Evolutionary conservation across 306 rosid species (phyloP), one percentile per base, ranked within the genome.

Genomic region (Vigna hirtella): DNA sequence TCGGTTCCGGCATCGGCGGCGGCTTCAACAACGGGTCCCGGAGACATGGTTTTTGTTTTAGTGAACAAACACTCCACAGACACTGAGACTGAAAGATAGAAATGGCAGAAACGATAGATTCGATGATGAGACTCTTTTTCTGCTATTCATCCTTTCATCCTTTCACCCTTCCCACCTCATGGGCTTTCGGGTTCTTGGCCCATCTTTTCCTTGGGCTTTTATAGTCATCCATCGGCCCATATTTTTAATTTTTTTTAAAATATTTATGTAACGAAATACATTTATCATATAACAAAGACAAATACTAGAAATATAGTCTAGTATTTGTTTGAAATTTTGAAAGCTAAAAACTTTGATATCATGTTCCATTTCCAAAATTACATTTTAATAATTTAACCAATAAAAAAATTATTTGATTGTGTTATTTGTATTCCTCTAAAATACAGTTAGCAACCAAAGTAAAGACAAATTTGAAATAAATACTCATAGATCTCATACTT

Each of bases 1-100:
- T 80, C 86, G 55, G 79, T 16, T 13, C n/a, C 83, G 15, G 74
- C 77, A 0, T 87, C 93, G 34, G 79, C 40, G 61, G 80, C 62
- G 4, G 81, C 56, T 1, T 85, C 94, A 51, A 84, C 84, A 10
- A 88, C 85, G 72, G 91, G 93, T 55, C 90, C 92, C 28, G 97
- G 97, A 65, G 97, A 85, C 97, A 91, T 91, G 79, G 81, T 52
- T 61, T 38, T 66, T 14, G 59, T 17, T 8, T 45, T 72, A 64
- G 17, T 76, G 2, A 9, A 66, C 51, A 52, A 28, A n/a, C 66
- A 30, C 32, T 30, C 4, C 3, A 24, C 36, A 12, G 49, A 45
- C 15, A 45, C 49, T 45, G 15, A 45, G 0, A 45, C 49, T 0
- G 49, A 11, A 42, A 42, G 73, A 56, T 30, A 20, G 34, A 22